Evolutionary conservation across 495 filamentous ascomycete genomes (phyloP), one percentile per base, ranked within the genome.

Genomic region (Lasiosphaeria miniovina): DNA sequence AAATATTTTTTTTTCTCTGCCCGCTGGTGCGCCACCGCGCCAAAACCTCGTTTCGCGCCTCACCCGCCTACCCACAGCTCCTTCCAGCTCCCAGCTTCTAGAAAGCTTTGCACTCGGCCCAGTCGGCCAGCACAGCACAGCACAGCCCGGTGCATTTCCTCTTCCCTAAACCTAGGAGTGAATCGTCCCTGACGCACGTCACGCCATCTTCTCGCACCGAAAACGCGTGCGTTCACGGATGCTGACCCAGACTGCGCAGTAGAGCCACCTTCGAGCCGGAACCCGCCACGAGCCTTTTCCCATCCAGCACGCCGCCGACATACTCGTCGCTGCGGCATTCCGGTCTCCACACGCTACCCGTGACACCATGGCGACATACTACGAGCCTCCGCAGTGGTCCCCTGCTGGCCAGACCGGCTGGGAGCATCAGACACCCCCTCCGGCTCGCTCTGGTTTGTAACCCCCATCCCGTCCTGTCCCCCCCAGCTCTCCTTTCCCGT

Each of bases 391-490:
- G 70, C 83, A 87, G 71, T 94, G 90, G 90, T 69, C 80, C 14
- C 84, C 89, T 62, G 73, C 84, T 35, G 82, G 82, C 12, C 77
- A 79, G 60, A 84, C 88, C 49, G 77, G 74, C 51, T 76, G 77
- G 69, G 94, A 91, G 85, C 90, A 96, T 55, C 89, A 93, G 68
- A 91, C 88, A 50, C 86, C 86, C 58, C 91, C 90, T 59, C 92
- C 92, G 43, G 89, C 91, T 55, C 88, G 90, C 64, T 96, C 92
- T 72, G 90, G 93, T 90, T 65, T 64, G 75, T 66, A 36, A 15
- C 49, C 33, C n/a, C 52, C 52, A 24, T 9, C 12, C 43, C 15
- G 12, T 41, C 38, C 12, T 3, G 38, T 12, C 38, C 7, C 38
- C 38, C 7, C 38, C 38, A 3, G 38, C 7, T 12, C 38, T 1